Conservation (phyloP, 805 yeast genomes). For the Yarrowia sp. region DNA sequence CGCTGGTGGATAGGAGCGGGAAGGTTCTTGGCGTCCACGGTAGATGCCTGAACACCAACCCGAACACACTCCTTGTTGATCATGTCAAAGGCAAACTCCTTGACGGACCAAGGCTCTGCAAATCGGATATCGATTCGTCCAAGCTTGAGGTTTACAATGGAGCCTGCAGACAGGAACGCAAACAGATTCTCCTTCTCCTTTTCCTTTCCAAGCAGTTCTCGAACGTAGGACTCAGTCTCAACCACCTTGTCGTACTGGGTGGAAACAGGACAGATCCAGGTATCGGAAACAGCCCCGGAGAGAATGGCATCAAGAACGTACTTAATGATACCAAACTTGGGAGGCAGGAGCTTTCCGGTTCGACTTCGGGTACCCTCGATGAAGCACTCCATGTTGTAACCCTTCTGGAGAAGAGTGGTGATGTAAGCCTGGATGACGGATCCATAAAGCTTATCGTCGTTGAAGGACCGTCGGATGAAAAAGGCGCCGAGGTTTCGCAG, state of each 20-base stretch:
- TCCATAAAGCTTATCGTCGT: conserved; percentile 47
- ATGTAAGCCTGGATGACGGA: conserved; percentile 44
- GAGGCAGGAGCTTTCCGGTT: conserved; percentile 60
- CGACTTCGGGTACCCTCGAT: conserved; percentile 66
- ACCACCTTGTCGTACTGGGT: conserved; percentile 60
- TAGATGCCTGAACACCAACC: conserved; percentile 5
- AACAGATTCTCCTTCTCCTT: conserved; percentile 51
- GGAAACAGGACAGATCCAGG: conserved; percentile 52
- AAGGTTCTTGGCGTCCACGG: conserved; percentile 14
- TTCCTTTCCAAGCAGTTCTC: conserved; percentile 55
- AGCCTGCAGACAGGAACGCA: conserved; percentile 39
- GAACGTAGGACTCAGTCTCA: conserved; percentile 52
- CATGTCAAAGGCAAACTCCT: conserved; percentile 37
- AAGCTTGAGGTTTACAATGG: conserved; percentile 37
- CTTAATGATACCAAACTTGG: conserved; percentile 60
- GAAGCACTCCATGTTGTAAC: conserved; percentile 55
- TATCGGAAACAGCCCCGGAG: conserved; percentile 43
- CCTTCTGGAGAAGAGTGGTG: conserved; percentile 48
- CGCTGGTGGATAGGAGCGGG: conserved; percentile 29
- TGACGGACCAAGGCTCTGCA: conserved; percentile 44
- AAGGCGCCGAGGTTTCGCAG: conserved; percentile 54
- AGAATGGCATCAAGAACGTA: conserved; percentile 48
- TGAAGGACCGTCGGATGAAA: conserved; percentile 50
- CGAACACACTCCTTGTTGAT: conserved; percentile 30
- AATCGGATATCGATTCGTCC: conserved; percentile 45